phyloP scores from a whole-genome alignment of 768 basidiomycete species.

The Macrolepiota dolichaula region DNA sequence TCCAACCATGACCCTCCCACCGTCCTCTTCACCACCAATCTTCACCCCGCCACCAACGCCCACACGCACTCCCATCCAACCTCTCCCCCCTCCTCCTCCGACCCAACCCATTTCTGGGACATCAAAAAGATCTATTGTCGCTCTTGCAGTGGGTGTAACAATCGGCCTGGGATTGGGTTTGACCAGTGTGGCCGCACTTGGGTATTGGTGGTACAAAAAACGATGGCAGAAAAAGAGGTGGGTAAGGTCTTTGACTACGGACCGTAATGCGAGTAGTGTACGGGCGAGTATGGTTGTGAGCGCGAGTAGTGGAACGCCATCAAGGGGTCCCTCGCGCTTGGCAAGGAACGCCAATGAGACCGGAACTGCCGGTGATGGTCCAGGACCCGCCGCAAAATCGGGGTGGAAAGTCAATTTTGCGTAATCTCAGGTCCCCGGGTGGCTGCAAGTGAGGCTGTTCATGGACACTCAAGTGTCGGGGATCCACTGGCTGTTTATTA shows the following conservation, averaged over 20 bases:
- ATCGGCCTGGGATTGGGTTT: slow-evolving; percentile 7
- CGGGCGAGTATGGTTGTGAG: too few relatives aligned
- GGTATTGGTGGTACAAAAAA: slow-evolving; percentile 5
- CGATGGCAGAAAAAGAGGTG: not conserved
- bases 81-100: not conserved
- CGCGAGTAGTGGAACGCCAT: not conserved
- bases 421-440: not conserved
- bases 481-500: too few relatives aligned
- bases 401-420: not conserved
- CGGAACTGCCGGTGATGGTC: not conserved
- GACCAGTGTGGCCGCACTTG: not conserved
- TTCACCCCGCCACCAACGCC: slow-evolving; percentile 4
- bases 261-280: not conserved
- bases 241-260: not conserved
- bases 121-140: not conserved
- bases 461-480: too few relatives aligned
- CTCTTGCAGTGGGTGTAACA: slow-evolving; percentile 8
- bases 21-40: slow-evolving; percentile 7
- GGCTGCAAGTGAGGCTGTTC: too few relatives aligned
- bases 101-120: not conserved
- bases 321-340: not conserved
- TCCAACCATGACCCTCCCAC: slow-evolving; percentile 9
- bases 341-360: not conserved
- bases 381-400: not conserved
- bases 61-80: not conserved